phyloP scores from a whole-genome alignment of 768 basidiomycete species.

The Phylloporus rhodoxanthus region DNA sequence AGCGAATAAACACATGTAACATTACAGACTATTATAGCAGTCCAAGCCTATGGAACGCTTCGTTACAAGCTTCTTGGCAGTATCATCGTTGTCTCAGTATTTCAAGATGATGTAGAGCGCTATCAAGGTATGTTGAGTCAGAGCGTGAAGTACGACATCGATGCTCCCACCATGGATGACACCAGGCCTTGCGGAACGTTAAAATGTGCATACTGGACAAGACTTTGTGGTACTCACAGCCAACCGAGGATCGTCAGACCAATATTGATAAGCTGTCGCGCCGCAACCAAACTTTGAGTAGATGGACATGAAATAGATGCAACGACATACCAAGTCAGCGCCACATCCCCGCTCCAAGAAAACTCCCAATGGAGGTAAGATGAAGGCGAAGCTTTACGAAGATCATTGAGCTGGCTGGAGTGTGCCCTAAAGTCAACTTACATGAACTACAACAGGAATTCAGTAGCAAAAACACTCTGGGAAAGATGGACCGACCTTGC shows the following conservation, averaged over 20 bases:
- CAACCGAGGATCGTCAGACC: conserved; percentile 73
- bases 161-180: conserved; percentile 56
- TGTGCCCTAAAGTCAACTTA: conserved; percentile 17
- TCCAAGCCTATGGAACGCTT: neutral
- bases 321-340: conserved; percentile 59
- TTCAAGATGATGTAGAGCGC: conserved; percentile 81
- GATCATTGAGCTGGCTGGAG: conserved; percentile 11
- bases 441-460: conserved; percentile 37
- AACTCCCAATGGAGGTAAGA: conserved; percentile 80
- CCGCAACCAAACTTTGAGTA: conserved; percentile 1
- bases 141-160: neutral
- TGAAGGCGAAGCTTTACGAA: conserved; percentile 50
- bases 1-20: conserved; percentile 9
- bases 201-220: neutral
- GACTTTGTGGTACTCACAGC: conserved; percentile 50
- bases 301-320: neutral
- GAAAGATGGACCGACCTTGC: conserved; percentile 49
- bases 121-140: conserved; percentile 26
- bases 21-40: conserved; percentile 11
- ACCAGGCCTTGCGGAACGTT: conserved; percentile 50
- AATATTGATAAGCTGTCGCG: conserved; percentile 58
- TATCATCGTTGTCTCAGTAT: conserved; percentile 35
- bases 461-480: neutral
- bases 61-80: too few relatives aligned
- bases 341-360: conserved; percentile 84